phyloP scores from a whole-genome alignment of 441 rosid species.

The Pelargonium australe region DNA sequence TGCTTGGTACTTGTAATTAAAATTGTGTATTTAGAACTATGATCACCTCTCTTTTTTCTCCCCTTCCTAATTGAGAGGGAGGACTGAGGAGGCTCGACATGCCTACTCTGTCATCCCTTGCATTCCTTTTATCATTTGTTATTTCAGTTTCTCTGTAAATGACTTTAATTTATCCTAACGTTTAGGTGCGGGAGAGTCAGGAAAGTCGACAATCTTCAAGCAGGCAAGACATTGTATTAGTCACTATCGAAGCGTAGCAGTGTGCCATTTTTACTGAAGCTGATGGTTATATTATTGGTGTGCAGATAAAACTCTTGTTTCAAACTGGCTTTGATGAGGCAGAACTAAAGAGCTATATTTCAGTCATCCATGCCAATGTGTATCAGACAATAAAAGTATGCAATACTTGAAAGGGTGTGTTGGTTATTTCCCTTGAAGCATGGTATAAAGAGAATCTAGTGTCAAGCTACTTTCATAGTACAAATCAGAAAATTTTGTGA shows the following conservation, averaged over 20 bases:
- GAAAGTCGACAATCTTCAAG: constrained; percentile 97
- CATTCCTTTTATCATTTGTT: neutral
- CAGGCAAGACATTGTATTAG: constrained; percentile 47
- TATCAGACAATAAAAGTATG: constrained; percentile 98
- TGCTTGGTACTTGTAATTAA: constrained; percentile 52
- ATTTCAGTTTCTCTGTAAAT: neutral
- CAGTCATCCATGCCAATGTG: constrained; percentile 94
- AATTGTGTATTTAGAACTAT: constrained; percentile 5
- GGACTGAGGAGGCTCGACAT: too few species aligned
- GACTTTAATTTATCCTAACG: constrained; percentile 19
- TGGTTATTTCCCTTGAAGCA: constrained; percentile 49
- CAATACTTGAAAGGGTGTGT: constrained; percentile 72
- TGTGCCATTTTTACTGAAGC: neutral
- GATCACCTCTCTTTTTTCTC: neutral
- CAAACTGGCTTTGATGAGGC: constrained; percentile 93
- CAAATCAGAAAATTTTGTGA: constrained; percentile 1
- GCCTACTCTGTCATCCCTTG: neutral
- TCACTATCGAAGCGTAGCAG: neutral
- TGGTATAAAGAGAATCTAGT: constrained; percentile 24
- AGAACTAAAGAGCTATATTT: constrained; percentile 76
- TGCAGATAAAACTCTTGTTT: constrained; percentile 88
- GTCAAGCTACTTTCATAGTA: constrained; percentile 24
- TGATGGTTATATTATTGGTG: constrained; percentile 8
- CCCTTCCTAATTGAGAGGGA: neutral
- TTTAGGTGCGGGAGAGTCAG: constrained; percentile 95